Conservation (phyloP, 2,329 filamentous ascomycete genomes). For the Podosphaera xanthii region DNA sequence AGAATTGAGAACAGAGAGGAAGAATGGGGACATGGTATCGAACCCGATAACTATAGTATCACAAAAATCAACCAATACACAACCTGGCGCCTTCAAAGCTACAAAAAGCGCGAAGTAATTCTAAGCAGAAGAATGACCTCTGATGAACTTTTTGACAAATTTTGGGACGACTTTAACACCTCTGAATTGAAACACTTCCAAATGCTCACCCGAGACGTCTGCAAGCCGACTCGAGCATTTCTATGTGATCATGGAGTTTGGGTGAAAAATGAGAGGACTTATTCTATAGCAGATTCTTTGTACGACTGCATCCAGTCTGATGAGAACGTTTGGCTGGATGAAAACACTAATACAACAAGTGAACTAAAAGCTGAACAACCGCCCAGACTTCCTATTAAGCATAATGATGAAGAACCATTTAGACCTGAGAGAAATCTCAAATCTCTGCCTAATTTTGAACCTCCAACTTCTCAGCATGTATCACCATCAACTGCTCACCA, state of each 20-base stretch:
- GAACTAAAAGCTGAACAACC: background rate
- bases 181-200: background rate
- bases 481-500: background rate
- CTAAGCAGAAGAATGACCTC: background rate
- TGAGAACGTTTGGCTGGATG: background rate
- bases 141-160: background rate
- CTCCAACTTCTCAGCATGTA: background rate
- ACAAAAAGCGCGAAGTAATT: background rate
- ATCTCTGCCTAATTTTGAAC: background rate
- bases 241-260: background rate
- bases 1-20: background rate
- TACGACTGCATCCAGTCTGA: background rate
- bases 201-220: background rate
- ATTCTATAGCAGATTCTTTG: background rate
- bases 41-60: background rate
- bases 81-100: background rate
- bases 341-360: background rate
- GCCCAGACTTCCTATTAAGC: background rate
- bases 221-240: background rate
- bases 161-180: background rate
- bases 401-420: background rate
- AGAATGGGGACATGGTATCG: background rate
- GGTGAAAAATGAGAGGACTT: background rate
- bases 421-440: background rate
- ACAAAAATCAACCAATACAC: background rate